Conservation (phyloP, 2,329 filamentous ascomycete species). For the Atkinsonella texensis region DNA sequence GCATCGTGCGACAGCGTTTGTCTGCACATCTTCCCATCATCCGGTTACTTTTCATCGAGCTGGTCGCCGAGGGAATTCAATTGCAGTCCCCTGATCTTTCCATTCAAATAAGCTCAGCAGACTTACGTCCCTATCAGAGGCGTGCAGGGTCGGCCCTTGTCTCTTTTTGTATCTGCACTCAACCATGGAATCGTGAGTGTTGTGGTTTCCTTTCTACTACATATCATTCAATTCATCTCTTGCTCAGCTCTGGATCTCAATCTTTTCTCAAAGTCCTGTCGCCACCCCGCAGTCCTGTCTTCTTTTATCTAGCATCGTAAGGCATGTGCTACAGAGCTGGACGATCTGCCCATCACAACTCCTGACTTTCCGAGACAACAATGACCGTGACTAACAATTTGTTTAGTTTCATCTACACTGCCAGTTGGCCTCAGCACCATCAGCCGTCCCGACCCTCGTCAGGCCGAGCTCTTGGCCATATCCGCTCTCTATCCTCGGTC, state of each 20-base stretch:
- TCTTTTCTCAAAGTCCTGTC: background rate
- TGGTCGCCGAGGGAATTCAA: background rate
- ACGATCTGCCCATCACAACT: background rate
- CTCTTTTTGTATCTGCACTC: background rate
- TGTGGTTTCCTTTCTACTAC: background rate
- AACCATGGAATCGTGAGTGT: conserved; percentile 2
- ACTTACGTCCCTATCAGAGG: background rate
- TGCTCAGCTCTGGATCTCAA: background rate
- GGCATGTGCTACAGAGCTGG: background rate
- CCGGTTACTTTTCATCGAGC: background rate
- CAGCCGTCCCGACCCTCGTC: conserved; percentile 14
- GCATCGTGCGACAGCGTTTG: background rate
- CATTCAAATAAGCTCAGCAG: background rate
- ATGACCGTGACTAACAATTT: conserved; percentile 10
- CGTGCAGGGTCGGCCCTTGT: background rate
- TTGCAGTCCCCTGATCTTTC: background rate
- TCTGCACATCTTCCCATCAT: background rate
- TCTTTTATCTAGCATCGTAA: background rate
- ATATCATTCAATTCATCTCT: background rate
- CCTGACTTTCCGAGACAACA: background rate
- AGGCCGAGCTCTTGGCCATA: conserved; percentile 29
- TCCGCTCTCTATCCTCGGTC: conserved; percentile 42
- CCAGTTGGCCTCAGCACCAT: conserved; percentile 38
- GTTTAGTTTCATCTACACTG: conserved; percentile 39
- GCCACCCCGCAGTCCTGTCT: background rate